Evolutionary conservation across 2,329 filamentous ascomycete genomes (phyloP).

Genomic region (Hypoxylon sp.): DNA sequence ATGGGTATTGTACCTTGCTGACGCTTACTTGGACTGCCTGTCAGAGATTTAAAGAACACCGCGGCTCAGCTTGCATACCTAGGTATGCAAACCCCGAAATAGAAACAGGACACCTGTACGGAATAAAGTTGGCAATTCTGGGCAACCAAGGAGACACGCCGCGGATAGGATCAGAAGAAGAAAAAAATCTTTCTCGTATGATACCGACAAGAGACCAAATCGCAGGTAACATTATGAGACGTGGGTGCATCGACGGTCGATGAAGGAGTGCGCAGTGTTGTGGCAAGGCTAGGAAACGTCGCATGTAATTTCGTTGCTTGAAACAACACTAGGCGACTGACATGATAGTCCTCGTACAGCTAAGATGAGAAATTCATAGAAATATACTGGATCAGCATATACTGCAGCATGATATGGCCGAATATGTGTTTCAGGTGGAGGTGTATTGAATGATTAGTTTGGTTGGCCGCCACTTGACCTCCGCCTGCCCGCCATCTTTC

Average conservation of each 20-base stretch:
- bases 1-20: slow-evolving; percentile 31
- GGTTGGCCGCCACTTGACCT: slow-evolving; percentile 11
- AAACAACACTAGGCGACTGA: slow-evolving; percentile 29
- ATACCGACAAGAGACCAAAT: slow-evolving; percentile 18
- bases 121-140: slow-evolving; percentile 14
- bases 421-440: slow-evolving; percentile 27
- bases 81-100: slow-evolving; percentile 37
- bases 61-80: slow-evolving; percentile 28
- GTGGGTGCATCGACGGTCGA: slow-evolving; percentile 21
- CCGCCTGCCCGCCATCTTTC: slow-evolving; percentile 1
- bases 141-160: slow-evolving; percentile 23
- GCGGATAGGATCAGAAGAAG: slow-evolving; percentile 14
- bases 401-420: slow-evolving; percentile 15
- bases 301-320: slow-evolving; percentile 32
- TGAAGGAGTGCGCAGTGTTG: slow-evolving; percentile 35
- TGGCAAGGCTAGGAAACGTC: slow-evolving; percentile 31
- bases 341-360: slow-evolving; percentile 25
- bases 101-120: slow-evolving; percentile 39
- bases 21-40: slow-evolving; percentile 19
- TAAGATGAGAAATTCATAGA: slow-evolving; percentile 14
- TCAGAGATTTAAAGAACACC: slow-evolving; percentile 13
- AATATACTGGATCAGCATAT: slow-evolving; percentile 25
- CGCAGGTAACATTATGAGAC: slow-evolving; percentile 33
- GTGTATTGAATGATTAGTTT: slow-evolving; percentile 8
- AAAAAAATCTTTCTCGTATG: neutral